A percentile compares a stretch with the other conserved stretches of the same genome.
phyloP scores from a whole-genome alignment of 75 land plant genomes.

The Cupressus sempervirens region DNA sequence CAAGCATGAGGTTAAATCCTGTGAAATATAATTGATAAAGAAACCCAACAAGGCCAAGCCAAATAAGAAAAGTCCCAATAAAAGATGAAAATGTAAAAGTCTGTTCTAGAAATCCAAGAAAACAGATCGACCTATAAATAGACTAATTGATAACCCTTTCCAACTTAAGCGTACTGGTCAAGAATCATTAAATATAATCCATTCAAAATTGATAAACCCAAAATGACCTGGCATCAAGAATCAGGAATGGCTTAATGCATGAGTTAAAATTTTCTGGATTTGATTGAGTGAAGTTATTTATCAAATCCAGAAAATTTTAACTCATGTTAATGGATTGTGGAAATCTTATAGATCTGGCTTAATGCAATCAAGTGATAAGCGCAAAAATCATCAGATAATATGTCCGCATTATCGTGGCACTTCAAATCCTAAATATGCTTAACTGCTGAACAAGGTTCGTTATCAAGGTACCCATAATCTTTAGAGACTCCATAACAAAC shows the following conservation, averaged over 20 bases:
- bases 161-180: neutral
- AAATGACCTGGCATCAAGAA: neutral
- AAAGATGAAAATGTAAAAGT: neutral
- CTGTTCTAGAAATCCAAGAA: neutral
- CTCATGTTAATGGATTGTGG: too few species aligned
- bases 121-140: neutral
- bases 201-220: neutral
- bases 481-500: neutral
- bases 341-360: too few species aligned
- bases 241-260: too few species aligned
- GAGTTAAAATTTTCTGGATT: too few species aligned
- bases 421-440: neutral
- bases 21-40: neutral
- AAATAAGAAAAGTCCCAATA: neutral
- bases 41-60: neutral
- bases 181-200: neutral
- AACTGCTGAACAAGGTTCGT: neutral
- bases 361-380: neutral
- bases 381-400: too few species aligned
- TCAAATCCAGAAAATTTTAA: too few species aligned
- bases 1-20: neutral
- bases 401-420: neutral
- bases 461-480: neutral
- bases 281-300: too few species aligned
- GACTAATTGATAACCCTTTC: neutral